These are phyloP conservation scores for Myxozyma sirexii DNA, from an alignment of 805 yeast species.

Conservation along the genomic window DNA sequence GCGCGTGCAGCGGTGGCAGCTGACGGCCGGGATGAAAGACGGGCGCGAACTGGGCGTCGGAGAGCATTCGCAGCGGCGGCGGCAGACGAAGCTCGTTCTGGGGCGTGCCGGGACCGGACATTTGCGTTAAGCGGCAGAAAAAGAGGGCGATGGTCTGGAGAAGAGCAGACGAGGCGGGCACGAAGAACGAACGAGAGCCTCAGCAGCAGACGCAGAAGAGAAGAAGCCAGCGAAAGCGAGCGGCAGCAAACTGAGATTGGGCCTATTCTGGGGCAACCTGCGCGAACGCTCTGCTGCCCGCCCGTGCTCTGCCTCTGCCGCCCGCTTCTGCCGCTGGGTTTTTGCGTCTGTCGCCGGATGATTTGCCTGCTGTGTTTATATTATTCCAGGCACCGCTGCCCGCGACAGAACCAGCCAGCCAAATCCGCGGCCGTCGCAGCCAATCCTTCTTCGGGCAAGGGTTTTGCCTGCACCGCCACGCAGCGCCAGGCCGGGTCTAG, in stretches of 20 bases:
- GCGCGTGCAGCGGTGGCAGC: slow-evolving; percentile 17
- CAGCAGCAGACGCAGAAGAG: neutral
- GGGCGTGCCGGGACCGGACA: slow-evolving; percentile 12
- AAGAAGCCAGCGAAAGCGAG: neutral
- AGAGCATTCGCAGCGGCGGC: slow-evolving; percentile 24
- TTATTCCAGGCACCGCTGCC: too few relatives aligned
- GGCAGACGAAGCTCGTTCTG: slow-evolving; percentile 23
- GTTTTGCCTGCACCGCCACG: neutral
- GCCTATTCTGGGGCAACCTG: neutral
- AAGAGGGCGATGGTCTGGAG: neutral
- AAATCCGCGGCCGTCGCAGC: too few relatives aligned
- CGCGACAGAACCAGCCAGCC: too few relatives aligned
- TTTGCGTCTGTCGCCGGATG: too few relatives aligned
- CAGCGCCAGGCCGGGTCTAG: neutral
- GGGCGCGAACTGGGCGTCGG: slow-evolving; percentile 18
- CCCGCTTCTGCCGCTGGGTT: too few relatives aligned
- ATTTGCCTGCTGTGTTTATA: too few relatives aligned
- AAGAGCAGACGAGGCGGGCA: neutral
- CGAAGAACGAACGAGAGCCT: neutral
- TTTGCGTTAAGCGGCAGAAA: neutral
- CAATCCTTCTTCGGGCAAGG: slow-evolving; percentile 9
- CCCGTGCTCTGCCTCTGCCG: too few relatives aligned
- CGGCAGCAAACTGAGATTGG: neutral
- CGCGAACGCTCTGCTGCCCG: neutral
- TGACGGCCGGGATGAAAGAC: slow-evolving; percentile 13